phyloP scores from a whole-genome alignment of 257 asterid species.

The Solanum virginianum region DNA sequence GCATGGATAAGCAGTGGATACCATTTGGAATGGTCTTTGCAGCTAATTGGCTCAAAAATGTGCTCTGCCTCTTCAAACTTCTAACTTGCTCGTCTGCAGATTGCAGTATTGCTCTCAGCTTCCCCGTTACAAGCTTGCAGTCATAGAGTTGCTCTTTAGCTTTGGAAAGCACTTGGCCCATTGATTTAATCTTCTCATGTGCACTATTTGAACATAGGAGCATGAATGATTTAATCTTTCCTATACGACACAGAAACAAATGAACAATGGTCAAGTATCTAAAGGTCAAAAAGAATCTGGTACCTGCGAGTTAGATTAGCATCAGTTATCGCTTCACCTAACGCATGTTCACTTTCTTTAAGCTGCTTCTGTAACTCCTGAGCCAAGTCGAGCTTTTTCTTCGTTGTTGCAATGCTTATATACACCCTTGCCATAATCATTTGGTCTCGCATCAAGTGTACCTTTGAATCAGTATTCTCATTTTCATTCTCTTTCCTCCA shows the following conservation, averaged over 20 bases:
- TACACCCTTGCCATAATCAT: slow-evolving; percentile 94
- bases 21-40: slow-evolving; percentile 96
- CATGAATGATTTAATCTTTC: neutral
- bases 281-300: neutral
- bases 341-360: slow-evolving; percentile 88
- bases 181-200: slow-evolving; percentile 65
- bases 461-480: slow-evolving; percentile 83
- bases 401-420: slow-evolving; percentile 68
- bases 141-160: slow-evolving; percentile 84
- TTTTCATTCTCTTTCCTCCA: slow-evolving; percentile 95
- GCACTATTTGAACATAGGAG: slow-evolving; percentile 37
- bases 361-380: slow-evolving; percentile 66
- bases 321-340: slow-evolving; percentile 82
- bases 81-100: slow-evolving; percentile 97
- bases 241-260: neutral
- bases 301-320: slow-evolving; percentile 71
- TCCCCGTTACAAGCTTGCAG: slow-evolving; percentile 86
- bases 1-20: slow-evolving; percentile 89
- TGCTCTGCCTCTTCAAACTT: slow-evolving; percentile 92
- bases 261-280: neutral
- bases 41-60: slow-evolving; percentile 89
- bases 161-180: slow-evolving; percentile 83
- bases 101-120: slow-evolving; percentile 94
- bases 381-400: slow-evolving; percentile 54
- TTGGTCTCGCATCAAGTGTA: slow-evolving; percentile 92